Evolutionary conservation across 106 monocot species (phyloP).

Genomic region (Dioscorea dumetorum): DNA sequence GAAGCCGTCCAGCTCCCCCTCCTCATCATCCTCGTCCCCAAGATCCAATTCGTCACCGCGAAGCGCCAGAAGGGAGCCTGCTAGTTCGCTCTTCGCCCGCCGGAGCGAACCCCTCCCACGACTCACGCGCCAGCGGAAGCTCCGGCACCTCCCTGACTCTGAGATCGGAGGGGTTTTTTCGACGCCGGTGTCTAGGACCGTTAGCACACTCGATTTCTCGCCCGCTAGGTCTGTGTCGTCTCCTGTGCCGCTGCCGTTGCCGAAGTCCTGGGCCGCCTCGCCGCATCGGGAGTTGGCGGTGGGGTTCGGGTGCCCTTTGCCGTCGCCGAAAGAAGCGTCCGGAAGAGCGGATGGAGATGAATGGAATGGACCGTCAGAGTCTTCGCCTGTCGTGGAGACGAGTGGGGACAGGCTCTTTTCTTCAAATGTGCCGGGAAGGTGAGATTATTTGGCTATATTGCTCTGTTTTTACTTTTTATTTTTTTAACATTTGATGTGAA

Average conservation of each 20-base stretch:
- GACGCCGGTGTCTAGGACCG: slow-evolving; percentile 21
- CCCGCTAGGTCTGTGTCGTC: slow-evolving; percentile 37
- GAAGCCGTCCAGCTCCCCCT: not conserved
- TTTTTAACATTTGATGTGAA: not conserved
- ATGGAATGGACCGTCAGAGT: not conserved
- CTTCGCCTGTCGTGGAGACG: not conserved
- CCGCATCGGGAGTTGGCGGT: not conserved
- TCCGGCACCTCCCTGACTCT: slow-evolving; percentile 23
- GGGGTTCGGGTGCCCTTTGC: not conserved
- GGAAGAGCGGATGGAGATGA: slow-evolving; percentile 8
- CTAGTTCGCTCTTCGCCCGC: not conserved
- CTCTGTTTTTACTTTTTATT: no score
- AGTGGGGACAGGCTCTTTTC: slow-evolving; percentile 15
- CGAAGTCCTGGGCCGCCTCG: slow-evolving; percentile 7
- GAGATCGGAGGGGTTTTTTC: slow-evolving; percentile 13
- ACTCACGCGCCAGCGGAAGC: slow-evolving; percentile 39
- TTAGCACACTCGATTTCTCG: slow-evolving; percentile 22
- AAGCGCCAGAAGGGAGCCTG: not conserved
- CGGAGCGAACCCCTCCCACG: slow-evolving; percentile 5
- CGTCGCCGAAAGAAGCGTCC: not conserved
- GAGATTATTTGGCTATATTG: no score
- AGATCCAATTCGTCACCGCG: slow-evolving; percentile 5
- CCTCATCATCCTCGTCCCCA: slow-evolving; percentile 13
- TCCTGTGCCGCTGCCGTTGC: slow-evolving; percentile 40
- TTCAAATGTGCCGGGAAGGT: not conserved